Conservation (phyloP, 306 rosid species). For the Prunus armeniaca region DNA sequence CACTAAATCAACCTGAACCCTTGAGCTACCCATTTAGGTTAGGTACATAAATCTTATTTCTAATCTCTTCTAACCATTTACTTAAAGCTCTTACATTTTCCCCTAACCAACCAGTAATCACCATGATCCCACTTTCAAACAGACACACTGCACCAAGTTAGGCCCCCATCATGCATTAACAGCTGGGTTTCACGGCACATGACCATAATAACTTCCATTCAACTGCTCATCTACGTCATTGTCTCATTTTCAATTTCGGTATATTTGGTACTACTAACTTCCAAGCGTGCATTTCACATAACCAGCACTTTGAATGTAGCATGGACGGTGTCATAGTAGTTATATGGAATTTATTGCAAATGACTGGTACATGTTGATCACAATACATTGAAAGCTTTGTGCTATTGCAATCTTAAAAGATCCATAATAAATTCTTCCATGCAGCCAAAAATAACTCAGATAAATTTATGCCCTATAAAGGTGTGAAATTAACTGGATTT, state of each 20-base stretch:
- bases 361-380: not conserved
- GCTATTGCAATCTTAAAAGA: not conserved
- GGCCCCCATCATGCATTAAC: not conserved
- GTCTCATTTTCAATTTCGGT: not conserved
- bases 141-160: not conserved
- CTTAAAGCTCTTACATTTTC: not conserved
- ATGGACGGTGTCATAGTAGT: not conserved
- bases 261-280: not conserved
- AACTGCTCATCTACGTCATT: not conserved
- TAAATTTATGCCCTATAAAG: not conserved
- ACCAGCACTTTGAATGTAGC: not conserved
- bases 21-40: not conserved
- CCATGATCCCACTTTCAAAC: not conserved
- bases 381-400: not conserved
- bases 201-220: not conserved
- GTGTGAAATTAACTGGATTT: not conserved
- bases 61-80: not conserved
- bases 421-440: not conserved
- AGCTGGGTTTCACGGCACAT: not conserved
- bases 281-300: not conserved
- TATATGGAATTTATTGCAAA: not conserved
- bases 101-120: too few species aligned
- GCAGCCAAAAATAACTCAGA: not conserved
- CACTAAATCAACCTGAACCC: not conserved
- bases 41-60: not conserved